Evolutionary conservation across 1,139 yeast genomes (phyloP).

Genomic region (Suhomyces wounanorum): DNA sequence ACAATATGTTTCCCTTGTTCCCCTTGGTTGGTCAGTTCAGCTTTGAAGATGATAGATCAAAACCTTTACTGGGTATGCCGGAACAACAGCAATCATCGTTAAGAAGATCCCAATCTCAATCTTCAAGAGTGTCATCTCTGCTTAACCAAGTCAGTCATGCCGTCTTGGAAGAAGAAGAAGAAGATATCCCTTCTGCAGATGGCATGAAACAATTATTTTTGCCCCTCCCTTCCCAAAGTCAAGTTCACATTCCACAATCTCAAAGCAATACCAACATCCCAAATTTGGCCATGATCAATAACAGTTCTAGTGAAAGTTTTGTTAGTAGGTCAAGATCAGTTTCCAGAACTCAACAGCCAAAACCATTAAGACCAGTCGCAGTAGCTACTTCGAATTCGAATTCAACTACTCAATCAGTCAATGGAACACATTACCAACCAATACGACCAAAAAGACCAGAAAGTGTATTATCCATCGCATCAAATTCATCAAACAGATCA

Average conservation of each 20-base stretch:
- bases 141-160: conserved; percentile 8
- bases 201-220: not conserved
- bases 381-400: conserved; percentile 14
- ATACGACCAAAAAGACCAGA: conserved; percentile 44
- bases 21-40: conserved; percentile 52
- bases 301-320: conserved; percentile 9
- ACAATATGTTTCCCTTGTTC: conserved; percentile 51
- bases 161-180: conserved; percentile 7
- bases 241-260: not conserved
- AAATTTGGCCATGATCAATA: not conserved
- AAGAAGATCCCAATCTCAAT: conserved; percentile 10
- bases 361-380: conserved; percentile 21
- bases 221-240: conserved; percentile 1
- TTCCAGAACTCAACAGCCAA: conserved; percentile 22
- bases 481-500: conserved; percentile 36
- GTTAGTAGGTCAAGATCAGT: conserved; percentile 3
- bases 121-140: conserved; percentile 10
- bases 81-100: conserved; percentile 3
- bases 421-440: conserved; percentile 25
- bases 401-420: conserved; percentile 21
- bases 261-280: not conserved
- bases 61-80: conserved; percentile 40
- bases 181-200: conserved; percentile 2
- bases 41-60: conserved; percentile 39
- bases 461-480: conserved; percentile 43